Conservation (phyloP, 108 stramenopile species). For the Skeletonema potamos region DNA sequence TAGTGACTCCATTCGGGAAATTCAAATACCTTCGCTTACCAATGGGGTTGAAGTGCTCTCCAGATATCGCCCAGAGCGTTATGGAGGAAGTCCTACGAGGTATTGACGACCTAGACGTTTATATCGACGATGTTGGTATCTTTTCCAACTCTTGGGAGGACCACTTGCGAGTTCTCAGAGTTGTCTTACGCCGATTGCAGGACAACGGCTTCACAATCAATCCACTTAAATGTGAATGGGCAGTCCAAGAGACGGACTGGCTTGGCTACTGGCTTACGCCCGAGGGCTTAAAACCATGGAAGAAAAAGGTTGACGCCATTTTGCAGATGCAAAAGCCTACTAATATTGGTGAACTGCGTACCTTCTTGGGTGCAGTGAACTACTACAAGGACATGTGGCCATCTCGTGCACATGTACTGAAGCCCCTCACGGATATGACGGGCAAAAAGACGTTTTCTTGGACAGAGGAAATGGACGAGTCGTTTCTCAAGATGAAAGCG, state of each 20-base stretch:
- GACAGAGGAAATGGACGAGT: conserved; percentile 28
- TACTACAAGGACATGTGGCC: conserved; percentile 52
- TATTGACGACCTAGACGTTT: conserved; percentile 25
- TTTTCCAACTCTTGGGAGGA: conserved; percentile 11
- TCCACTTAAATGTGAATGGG: conserved; percentile 61
- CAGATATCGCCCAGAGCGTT: conserved; percentile 40
- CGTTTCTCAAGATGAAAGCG: conserved; percentile 35
- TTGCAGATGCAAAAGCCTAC: conserved; percentile 24
- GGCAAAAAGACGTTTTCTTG: conserved; percentile 29
- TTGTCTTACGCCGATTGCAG: conserved; percentile 13
- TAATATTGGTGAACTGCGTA: conserved; percentile 25
- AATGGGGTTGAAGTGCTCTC: conserved; percentile 16
- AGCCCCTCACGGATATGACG: conserved; percentile 36
- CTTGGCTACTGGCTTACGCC: conserved; percentile 65
- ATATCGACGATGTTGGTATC: conserved; percentile 39
- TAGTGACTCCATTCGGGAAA: conserved; percentile 34
- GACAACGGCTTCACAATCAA: conserved; percentile 45
- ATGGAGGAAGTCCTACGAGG: conserved; percentile 37
- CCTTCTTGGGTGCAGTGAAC: conserved; percentile 47
- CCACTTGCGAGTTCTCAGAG: conserved; percentile 13
- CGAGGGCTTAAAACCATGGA: conserved; percentile 46
- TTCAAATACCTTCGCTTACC: conserved; percentile 27
- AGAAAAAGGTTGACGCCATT: conserved; percentile 50
- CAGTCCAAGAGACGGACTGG: conserved; percentile 59
- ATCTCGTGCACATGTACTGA: conserved; percentile 44